Percentiles rank a stretch among this genome's conserved stretches.
phyloP scores from a whole-genome alignment of 1,139 yeast genomes.

The Taiozyma sp. region DNA sequence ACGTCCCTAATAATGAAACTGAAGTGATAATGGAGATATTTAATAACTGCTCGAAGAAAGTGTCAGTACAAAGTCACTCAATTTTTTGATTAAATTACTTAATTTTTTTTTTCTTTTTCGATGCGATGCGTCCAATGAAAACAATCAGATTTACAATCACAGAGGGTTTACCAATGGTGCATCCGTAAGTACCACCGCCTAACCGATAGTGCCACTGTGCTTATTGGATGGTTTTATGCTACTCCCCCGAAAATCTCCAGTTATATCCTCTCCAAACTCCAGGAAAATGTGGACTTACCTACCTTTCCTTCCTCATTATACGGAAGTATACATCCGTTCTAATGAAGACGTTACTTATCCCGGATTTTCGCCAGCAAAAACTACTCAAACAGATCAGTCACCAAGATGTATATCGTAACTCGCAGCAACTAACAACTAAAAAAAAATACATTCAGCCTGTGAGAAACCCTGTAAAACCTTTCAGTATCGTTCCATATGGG shows the following conservation, averaged over 20 bases:
- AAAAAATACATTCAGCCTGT: not conserved
- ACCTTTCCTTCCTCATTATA: not conserved
- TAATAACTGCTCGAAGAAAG: not conserved
- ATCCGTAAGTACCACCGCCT: not conserved
- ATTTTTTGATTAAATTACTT: not conserved
- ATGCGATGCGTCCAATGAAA: conserved; percentile 7
- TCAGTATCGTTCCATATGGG: not conserved
- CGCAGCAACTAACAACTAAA: not conserved
- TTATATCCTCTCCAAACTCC: not conserved
- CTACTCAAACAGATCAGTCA: not conserved
- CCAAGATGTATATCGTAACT: not conserved
- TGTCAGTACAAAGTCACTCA: not conserved
- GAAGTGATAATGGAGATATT: not conserved
- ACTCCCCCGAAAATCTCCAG: not conserved
- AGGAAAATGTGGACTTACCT: not conserved
- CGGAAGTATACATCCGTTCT: not conserved
- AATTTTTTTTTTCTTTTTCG: not conserved
- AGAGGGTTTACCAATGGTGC: not conserved
- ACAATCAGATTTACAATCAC: conserved; percentile 7
- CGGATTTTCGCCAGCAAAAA: not conserved
- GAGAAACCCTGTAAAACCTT: not conserved
- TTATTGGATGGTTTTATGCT: not conserved
- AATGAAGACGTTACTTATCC: too few species aligned
- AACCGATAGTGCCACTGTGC: not conserved
- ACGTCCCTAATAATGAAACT: not conserved